Percentiles rank a stretch among this genome's conserved stretches.
Evolutionary conservation across 495 filamentous ascomycete species (phyloP).

Genomic region (Penicillium bialowiezense): DNA sequence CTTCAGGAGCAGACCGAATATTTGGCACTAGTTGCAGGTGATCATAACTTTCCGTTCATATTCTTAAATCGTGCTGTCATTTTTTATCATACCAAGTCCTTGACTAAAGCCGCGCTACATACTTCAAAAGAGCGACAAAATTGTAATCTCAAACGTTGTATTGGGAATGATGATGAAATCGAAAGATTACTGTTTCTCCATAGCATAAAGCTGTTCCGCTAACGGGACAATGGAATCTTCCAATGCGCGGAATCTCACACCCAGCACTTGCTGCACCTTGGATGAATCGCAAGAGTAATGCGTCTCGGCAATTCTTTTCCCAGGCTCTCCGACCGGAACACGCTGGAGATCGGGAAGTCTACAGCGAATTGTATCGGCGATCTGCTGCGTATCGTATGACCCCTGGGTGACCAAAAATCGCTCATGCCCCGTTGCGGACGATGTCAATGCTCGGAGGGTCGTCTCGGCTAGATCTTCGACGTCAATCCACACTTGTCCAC

Average conservation of each 20-base stretch:
- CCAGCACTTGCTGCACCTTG: slow-evolving; percentile 15
- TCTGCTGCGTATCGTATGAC: slow-evolving; percentile 30
- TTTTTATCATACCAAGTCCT: no score
- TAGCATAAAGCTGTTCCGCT: slow-evolving; percentile 21
- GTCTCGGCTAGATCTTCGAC: slow-evolving; percentile 35
- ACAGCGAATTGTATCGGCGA: slow-evolving; percentile 29
- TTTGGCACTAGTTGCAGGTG: no score
- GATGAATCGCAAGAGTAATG: slow-evolving; percentile 30
- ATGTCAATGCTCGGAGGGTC: slow-evolving; percentile 27
- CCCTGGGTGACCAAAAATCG: slow-evolving; percentile 32
- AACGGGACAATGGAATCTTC: slow-evolving; percentile 20
- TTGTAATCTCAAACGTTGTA: no score
- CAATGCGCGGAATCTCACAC: slow-evolving; percentile 14
- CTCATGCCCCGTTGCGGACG: slow-evolving; percentile 25
- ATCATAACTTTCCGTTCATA: no score
- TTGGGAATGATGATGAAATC: no score
- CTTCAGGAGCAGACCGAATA: no score
- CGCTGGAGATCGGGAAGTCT: slow-evolving; percentile 19
- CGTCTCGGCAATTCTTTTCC: slow-evolving; percentile 17
- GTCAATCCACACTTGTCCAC: slow-evolving; percentile 23
- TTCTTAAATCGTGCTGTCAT: no score
- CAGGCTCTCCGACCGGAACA: slow-evolving; percentile 24
- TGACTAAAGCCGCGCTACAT: no score
- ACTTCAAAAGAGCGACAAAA: no score
- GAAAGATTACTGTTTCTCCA: slow-evolving; percentile 4